Evolutionary conservation across 2,329 filamentous ascomycete species (phyloP).

Genomic region (Aspergillus candidus): DNA sequence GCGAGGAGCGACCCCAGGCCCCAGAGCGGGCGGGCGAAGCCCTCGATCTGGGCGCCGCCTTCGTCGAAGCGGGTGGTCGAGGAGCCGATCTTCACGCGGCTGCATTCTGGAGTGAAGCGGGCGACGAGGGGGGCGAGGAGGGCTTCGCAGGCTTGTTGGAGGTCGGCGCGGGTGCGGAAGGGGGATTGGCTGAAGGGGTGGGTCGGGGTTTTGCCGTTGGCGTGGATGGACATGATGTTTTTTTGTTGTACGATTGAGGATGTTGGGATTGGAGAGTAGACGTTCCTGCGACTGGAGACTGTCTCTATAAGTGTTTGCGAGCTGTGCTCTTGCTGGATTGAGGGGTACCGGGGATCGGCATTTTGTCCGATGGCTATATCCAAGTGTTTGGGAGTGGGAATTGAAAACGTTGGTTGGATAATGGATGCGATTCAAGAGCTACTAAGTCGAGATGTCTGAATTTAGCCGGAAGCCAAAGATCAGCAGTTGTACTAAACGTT

Average conservation of each 20-base stretch:
- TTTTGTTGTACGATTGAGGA: background rate
- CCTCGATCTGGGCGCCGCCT: conserved; percentile 69
- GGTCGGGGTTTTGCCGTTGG: conserved; percentile 24
- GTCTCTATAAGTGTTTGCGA: no score
- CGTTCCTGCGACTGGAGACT: background rate
- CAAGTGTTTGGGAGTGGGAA: no score
- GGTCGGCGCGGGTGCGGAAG: conserved; percentile 24
- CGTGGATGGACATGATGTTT: conserved; percentile 23
- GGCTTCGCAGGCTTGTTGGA: conserved; percentile 56
- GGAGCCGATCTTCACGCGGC: conserved; percentile 61
- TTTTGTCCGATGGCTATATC: no score
- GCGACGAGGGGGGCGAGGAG: conserved; percentile 65
- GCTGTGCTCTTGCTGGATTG: no score
- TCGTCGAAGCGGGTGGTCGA: conserved; percentile 74
- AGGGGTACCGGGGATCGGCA: no score
- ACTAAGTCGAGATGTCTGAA: no score
- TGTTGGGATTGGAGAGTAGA: background rate
- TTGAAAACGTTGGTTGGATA: no score
- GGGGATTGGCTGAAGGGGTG: conserved; percentile 24
- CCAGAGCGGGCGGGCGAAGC: conserved; percentile 69
- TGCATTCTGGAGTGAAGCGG: conserved; percentile 63
- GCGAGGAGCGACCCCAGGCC: conserved; percentile 65
- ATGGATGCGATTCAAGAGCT: no score
- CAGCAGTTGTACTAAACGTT: background rate
- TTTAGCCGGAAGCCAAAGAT: background rate